Percentiles rank a stretch among this genome's conserved stretches.
phyloP scores from a whole-genome alignment of 2,329 filamentous ascomycete species.

The Aaosphaeria pasadenensis region DNA sequence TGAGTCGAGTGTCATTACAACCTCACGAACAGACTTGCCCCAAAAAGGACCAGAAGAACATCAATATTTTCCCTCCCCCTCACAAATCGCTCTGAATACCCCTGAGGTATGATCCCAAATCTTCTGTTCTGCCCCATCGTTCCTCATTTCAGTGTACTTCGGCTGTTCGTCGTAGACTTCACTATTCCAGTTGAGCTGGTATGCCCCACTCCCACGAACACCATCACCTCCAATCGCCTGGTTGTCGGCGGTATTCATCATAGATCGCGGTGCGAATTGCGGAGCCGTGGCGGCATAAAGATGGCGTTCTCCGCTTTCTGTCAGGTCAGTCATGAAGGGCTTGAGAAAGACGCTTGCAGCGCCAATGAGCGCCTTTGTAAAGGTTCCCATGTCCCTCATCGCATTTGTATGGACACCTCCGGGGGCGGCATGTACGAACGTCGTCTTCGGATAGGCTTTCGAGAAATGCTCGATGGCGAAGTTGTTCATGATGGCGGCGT shows the following conservation, averaged over 20 bases:
- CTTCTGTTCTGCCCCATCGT: conserved; percentile 20
- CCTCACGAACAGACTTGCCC: no score
- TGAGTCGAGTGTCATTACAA: no score
- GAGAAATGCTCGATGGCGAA: conserved; percentile 25
- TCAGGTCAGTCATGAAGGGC: conserved; percentile 15
- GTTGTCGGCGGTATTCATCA: conserved; percentile 4
- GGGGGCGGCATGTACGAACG: conserved; percentile 29
- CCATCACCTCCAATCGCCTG: conserved; percentile 20
- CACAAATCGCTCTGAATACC: conserved; percentile 26
- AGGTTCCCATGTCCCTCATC: conserved; percentile 8
- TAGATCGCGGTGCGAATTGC: conserved; percentile 16
- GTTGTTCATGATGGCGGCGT: conserved; percentile 24
- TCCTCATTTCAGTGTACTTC: conserved; percentile 14
- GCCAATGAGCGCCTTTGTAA: conserved; percentile 4
- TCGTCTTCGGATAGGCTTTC: conserved; percentile 12
- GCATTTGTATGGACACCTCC: conserved; percentile 20
- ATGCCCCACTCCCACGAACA: conserved; percentile 21
- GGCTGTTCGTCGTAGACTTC: conserved; percentile 15
- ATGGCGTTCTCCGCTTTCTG: conserved; percentile 34
- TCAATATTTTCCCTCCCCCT: conserved; percentile 18
- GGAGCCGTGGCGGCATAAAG: conserved; percentile 27
- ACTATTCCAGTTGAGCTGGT: conserved; percentile 22
- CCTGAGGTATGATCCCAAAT: conserved; percentile 32
- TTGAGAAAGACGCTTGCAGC: conserved; percentile 9
- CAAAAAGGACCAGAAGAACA: background rate